phyloP scores from a whole-genome alignment of 23 red algal genomes.

The Gracilaria caudata region DNA sequence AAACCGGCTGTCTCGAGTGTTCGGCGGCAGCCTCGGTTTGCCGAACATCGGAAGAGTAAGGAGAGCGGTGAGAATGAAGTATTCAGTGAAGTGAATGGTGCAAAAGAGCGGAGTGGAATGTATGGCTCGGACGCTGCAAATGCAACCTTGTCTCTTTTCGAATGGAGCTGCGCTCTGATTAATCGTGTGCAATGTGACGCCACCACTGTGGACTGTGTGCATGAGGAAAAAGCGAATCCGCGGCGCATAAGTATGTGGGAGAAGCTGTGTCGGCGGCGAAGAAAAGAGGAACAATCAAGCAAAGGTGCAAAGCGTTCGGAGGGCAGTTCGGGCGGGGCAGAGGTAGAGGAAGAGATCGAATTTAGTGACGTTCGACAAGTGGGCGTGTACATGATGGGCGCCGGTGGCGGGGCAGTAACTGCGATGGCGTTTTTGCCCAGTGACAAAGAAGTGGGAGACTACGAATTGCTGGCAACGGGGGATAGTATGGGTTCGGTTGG shows the following conservation, averaged over 20 bases:
- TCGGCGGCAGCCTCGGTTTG: neutral
- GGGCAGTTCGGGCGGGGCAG: neutral
- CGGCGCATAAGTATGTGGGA: conserved; percentile 53
- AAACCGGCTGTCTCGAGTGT: conserved; percentile 1
- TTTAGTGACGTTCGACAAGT: conserved; percentile 17
- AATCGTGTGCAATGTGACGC: conserved; percentile 41
- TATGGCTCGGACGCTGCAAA: conserved; percentile 11
- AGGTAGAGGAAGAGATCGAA: neutral
- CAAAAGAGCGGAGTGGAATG: neutral
- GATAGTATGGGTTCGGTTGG: conserved; percentile 64
- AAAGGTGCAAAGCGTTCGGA: neutral
- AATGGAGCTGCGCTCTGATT: conserved; percentile 59
- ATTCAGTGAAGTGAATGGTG: neutral
- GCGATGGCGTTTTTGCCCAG: conserved; percentile 57
- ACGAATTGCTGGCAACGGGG: conserved; percentile 55
- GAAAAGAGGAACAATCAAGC: neutral
- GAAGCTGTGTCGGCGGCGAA: conserved; percentile 18
- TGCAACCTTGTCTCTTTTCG: conserved; percentile 52
- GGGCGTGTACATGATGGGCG: conserved; percentile 38
- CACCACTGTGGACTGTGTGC: neutral
- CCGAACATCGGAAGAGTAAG: neutral
- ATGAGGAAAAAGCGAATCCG: conserved; percentile 38
- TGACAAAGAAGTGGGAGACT: conserved; percentile 49
- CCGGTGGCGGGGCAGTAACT: conserved; percentile 39
- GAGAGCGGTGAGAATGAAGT: neutral